Conservation (phyloP, 2,329 filamentous ascomycete species). For the Calonectria pauciramosa region DNA sequence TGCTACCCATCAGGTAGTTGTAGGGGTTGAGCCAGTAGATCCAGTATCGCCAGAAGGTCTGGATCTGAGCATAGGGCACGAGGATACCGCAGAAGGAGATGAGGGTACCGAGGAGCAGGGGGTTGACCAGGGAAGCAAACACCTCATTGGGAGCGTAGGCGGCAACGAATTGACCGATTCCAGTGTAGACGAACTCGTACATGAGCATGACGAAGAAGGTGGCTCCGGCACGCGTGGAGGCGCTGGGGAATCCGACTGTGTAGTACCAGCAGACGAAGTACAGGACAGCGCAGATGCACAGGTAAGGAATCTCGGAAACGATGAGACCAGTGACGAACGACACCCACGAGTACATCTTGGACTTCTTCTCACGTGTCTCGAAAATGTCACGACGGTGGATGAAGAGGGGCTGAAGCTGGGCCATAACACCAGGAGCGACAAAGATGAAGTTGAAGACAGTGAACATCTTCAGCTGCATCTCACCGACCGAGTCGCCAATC, state of each 20-base stretch:
- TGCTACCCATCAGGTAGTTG: slow-evolving; percentile 71
- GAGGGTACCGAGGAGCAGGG: slow-evolving; percentile 68
- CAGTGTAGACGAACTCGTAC: slow-evolving; percentile 73
- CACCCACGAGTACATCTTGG: slow-evolving; percentile 72
- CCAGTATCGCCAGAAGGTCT: slow-evolving; percentile 77
- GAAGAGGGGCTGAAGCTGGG: slow-evolving; percentile 72
- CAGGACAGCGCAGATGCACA: slow-evolving; percentile 58
- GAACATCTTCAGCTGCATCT: slow-evolving; percentile 69
- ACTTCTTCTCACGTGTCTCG: slow-evolving; percentile 71
- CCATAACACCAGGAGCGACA: slow-evolving; percentile 69
- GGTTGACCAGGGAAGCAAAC: slow-evolving; percentile 71
- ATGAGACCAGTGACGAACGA: slow-evolving; percentile 69
- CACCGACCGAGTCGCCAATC: slow-evolving; percentile 64
- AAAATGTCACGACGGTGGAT: slow-evolving; percentile 69
- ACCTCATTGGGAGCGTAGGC: slow-evolving; percentile 73
- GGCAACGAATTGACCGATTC: slow-evolving; percentile 74
- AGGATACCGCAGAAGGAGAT: slow-evolving; percentile 82
- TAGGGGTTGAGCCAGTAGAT: slow-evolving; percentile 74
- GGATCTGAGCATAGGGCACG: slow-evolving; percentile 74
- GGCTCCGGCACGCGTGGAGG: slow-evolving; percentile 62
- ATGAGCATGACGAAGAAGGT: slow-evolving; percentile 68
- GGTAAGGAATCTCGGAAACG: slow-evolving; percentile 62
- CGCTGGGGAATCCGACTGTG: slow-evolving; percentile 64
- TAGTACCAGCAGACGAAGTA: slow-evolving; percentile 72
- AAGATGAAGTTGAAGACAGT: slow-evolving; percentile 76